A percentile compares a stretch with the other conserved stretches of the same genome.
Evolutionary conservation across 352 stramenopile species (phyloP).

Genomic region (Albugo laibachii): DNA sequence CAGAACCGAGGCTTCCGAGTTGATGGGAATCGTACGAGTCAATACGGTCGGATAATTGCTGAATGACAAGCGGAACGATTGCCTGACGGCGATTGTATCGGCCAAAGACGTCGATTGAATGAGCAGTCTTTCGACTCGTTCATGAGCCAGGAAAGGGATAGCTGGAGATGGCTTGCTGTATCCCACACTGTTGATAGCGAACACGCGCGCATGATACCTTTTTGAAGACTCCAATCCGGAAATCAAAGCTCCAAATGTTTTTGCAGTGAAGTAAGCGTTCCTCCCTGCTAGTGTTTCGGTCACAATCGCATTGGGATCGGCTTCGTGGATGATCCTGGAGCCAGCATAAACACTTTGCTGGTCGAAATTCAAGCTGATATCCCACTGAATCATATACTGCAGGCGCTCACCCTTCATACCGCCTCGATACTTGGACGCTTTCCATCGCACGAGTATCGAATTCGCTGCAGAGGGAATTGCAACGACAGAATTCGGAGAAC

Average conservation of each 20-base stretch:
- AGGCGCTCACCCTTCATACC: constrained; percentile 17
- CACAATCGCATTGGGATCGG: constrained; percentile 1
- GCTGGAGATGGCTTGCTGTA: constrained; percentile 36
- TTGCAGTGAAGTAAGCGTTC: no score
- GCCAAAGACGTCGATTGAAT: constrained; percentile 14
- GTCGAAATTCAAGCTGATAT: constrained; percentile 67
- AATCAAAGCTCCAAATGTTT: background rate
- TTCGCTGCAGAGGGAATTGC: constrained; percentile 18
- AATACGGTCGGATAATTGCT: constrained; percentile 17
- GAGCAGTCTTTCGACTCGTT: constrained; percentile 27
- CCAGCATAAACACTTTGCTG: constrained; percentile 38
- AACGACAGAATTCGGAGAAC: constrained; percentile 1
- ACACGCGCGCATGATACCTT: constrained; percentile 60
- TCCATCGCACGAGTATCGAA: constrained; percentile 55
- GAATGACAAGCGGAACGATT: constrained; percentile 40
- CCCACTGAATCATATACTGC: constrained; percentile 90
- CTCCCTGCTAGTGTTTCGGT: no score
- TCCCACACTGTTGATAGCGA: constrained; percentile 61
- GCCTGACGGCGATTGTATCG: constrained; percentile 11
- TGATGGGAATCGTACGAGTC: constrained; percentile 23
- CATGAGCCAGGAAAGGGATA: constrained; percentile 19
- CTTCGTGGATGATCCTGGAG: constrained; percentile 15
- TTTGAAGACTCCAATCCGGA: constrained; percentile 2
- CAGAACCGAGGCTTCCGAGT: constrained; percentile 25
- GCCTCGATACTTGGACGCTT: constrained; percentile 43